phyloP scores from a whole-genome alignment of 306 rosid species.

The Pyrus betulifolia region DNA sequence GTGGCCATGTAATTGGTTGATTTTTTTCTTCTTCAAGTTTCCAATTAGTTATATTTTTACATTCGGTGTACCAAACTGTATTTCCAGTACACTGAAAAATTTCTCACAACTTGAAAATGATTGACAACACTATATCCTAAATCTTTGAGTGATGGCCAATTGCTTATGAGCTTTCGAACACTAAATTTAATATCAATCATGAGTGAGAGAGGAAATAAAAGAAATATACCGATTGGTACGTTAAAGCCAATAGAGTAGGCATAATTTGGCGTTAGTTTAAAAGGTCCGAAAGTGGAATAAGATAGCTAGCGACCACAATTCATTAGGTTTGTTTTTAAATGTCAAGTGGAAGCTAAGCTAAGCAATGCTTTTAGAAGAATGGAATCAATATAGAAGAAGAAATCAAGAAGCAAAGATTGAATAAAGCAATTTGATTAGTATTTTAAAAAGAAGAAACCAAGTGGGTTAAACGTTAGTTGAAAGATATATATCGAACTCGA shows the following conservation, averaged over 20 bases:
- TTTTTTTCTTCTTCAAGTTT: too few species aligned
- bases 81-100: too few species aligned
- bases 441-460: neutral
- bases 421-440: neutral
- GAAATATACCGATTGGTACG: neutral
- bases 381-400: neutral
- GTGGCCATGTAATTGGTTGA: too few species aligned
- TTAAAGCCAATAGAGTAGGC: neutral
- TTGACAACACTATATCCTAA: neutral
- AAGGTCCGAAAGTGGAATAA: neutral
- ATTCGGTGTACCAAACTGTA: too few species aligned
- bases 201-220: too few species aligned
- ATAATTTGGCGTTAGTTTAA: neutral
- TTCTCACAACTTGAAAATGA: neutral
- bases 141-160: neutral
- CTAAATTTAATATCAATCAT: too few species aligned
- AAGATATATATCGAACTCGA: neutral
- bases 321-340: neutral
- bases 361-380: neutral
- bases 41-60: too few species aligned
- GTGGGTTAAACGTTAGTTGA: neutral
- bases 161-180: neutral
- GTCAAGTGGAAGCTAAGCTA: conserved; percentile 14
- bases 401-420: neutral
- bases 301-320: neutral